A percentile compares a stretch with the other conserved stretches of the same genome.
phyloP scores from a whole-genome alignment of 805 yeast genomes.

The Teunomyces pallodes region DNA sequence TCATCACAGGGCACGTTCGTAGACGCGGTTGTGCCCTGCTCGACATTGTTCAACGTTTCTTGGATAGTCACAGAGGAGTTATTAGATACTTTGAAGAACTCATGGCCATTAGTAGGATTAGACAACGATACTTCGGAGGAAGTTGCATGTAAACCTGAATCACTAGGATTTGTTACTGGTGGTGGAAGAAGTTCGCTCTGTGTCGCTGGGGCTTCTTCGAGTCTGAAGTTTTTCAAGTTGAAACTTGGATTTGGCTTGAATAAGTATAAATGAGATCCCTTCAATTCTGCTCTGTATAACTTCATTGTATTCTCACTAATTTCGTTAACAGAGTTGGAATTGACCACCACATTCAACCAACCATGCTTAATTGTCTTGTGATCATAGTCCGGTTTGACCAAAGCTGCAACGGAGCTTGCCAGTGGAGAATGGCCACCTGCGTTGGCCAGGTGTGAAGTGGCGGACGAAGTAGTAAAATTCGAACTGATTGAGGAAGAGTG shows the following conservation, averaged over 20 bases:
- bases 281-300: slow-evolving; percentile 62
- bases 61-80: slow-evolving; percentile 14
- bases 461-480: slow-evolving; percentile 3
- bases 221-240: slow-evolving; percentile 33
- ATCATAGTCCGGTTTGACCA: slow-evolving; percentile 33
- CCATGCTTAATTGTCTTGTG: slow-evolving; percentile 24
- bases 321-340: slow-evolving; percentile 30
- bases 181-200: slow-evolving; percentile 1
- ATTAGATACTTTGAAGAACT: slow-evolving; percentile 15
- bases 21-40: neutral
- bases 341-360: slow-evolving; percentile 39
- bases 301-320: slow-evolving; percentile 38
- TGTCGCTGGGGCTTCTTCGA: slow-evolving; percentile 8
- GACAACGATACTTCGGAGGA: neutral
- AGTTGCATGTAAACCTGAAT: neutral
- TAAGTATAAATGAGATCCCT: slow-evolving; percentile 63
- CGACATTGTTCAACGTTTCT: slow-evolving; percentile 1
- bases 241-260: slow-evolving; percentile 56
- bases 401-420: slow-evolving; percentile 14
- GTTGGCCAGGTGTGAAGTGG: neutral
- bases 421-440: slow-evolving; percentile 1
- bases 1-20: slow-evolving; percentile 4
- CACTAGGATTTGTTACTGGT: neutral
- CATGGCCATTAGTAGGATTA: slow-evolving; percentile 8
- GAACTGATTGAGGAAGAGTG: slow-evolving; percentile 7